Evolutionary conservation across 345 rosid species (phyloP).

Genomic region (Acer saccharum): DNA sequence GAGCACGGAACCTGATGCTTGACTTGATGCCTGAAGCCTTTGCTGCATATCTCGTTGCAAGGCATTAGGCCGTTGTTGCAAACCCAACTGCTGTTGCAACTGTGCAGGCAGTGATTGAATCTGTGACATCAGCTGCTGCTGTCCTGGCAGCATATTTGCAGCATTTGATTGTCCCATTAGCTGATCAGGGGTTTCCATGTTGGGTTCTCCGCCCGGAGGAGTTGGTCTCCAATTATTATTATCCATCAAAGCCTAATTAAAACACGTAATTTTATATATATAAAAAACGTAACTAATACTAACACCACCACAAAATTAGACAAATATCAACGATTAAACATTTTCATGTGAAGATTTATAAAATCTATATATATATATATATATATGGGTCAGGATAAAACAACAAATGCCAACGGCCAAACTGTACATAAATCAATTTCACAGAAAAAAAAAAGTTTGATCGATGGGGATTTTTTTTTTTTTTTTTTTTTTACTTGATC

Average conservation of each 20-base stretch:
- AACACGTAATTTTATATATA: neutral
- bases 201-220: constrained; percentile 40
- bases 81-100: constrained; percentile 71
- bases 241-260: constrained; percentile 37
- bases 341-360: no score
- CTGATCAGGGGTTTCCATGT: constrained; percentile 42
- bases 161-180: no score
- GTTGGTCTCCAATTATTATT: constrained; percentile 43
- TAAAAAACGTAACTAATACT: neutral
- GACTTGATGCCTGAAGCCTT: constrained; percentile 73
- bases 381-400: no score
- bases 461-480: no score
- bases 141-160: constrained; percentile 31
- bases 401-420: no score
- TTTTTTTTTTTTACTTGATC: no score
- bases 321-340: no score
- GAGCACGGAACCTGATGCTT: constrained; percentile 65
- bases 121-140: constrained; percentile 78
- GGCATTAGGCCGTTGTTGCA: constrained; percentile 70
- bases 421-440: no score
- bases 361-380: no score
- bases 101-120: constrained; percentile 68
- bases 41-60: constrained; percentile 77
- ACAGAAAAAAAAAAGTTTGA: no score
- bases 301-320: neutral